Base-by-base conservation (phyloP, 2,329 filamentous ascomycete genomes). In the Trichoderma harzianum region DNA sequence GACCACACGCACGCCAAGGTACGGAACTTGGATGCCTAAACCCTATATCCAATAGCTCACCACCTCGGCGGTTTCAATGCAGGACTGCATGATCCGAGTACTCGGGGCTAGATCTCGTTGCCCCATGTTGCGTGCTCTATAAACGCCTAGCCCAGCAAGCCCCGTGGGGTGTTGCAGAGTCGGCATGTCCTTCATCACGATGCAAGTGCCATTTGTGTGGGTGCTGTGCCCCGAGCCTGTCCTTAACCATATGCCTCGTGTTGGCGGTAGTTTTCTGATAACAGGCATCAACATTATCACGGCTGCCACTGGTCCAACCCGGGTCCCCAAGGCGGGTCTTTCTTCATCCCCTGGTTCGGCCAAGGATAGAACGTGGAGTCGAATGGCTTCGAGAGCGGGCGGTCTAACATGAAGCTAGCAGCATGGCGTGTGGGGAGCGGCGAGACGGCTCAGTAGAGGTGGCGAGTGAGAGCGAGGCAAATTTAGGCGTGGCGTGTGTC, bases 271-370 rank as follows among this genome's bases (percentile, higher is more conserved):
- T 36, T 16, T 30, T 68, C 28, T 47, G 43, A 65, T 55, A 34
- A 16, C 47, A 72, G 70, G 70, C 70, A 68, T 39, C 70, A 68
- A 21, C 32, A 72, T 72, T 68, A 36, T 61, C 47, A 63, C 70
- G 26, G 7, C 57, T 69, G 43, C 43, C 57, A 72, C 70, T 72
- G 70, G 70, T 64, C 64, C n/a, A 58, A 58, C 10, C 14, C 39
- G 14, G 64, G 43, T 43, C 57, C 21, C 32, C n/a, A 18, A 34
- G 39, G 70, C 64, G 70, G 70, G 64, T 69, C 63, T 24, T 26
- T 39, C 7, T 58, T 28, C 53, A 47, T 36, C 43, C 61, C 43
- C 70, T 18, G n/a, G 57, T 6, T 51, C 18, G 39, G 24, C n/a
- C 69, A 67, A 61, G 69, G 62, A 61, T 71, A 66, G 43, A 47